Base-by-base conservation (phyloP, 805 yeast genomes). In the Hanseniaspora hatyaiensis region DNA sequence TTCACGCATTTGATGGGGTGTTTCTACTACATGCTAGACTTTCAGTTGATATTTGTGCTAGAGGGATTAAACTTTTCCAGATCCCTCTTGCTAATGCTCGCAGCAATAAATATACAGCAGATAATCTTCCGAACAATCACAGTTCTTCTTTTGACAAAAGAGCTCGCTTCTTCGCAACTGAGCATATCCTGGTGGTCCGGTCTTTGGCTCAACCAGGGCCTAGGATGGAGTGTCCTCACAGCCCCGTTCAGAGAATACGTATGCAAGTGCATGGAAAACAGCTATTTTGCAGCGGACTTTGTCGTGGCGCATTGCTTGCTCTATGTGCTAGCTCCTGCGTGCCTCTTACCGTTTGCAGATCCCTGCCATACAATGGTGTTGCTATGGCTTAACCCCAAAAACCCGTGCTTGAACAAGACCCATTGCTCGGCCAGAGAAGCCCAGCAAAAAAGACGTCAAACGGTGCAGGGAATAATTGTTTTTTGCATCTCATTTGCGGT, bases 131-230 rank as follows among this genome's bases (percentile, higher is more conserved):
- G 74, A 48, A 41, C 71, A 1, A 47, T 77, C 3, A 73, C 76
- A 0, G 65, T 74, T 1, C 39, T 74, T 0, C 52, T 79, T 4
- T 59, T 83, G 34, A 73, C 82, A 6, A 69, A 80, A 40, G 95
- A 85, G 56, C 71, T 71, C 54, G 72, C 69, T 50, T 75, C 72
- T 53, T 81, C 73, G 52, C 71, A 67, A 38, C 64, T 83, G 0
- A 82, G 80, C 55, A 59, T 73, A 31, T 80, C 88, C 2, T 80
- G 86, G 85, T 82, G 88, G 87, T 73, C 84, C 9, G 87, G 88
- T 0, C 74, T 70, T 49, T 82, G 89, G 89, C 56, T 72, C 40
- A 70, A 69, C 12, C 69, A 78, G 0, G 78, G 78, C 0, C 65
- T 80, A 38, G 85, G 87, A 0, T 75, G 80, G 75, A 60, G 71